Evolutionary conservation across 2,329 filamentous ascomycete species (phyloP).

Genomic region (Trichoderma lentiforme): DNA sequence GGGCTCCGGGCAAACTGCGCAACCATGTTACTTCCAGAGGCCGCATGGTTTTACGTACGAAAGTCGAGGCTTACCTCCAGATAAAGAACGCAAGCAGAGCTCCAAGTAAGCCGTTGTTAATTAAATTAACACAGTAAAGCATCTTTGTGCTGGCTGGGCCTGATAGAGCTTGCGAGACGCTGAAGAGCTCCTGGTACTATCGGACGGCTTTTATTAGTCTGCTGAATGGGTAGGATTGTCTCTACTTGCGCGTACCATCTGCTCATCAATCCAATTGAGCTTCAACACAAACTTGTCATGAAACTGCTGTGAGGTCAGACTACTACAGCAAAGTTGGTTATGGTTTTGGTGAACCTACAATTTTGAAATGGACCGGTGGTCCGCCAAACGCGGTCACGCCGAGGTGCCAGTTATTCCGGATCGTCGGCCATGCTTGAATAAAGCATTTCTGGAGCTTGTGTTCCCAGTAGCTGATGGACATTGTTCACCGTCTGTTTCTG

Average conservation of each 20-base stretch:
- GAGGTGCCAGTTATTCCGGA: conserved; percentile 40
- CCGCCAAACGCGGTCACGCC: conserved; percentile 66
- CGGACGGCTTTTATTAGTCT: not conserved
- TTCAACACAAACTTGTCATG: not conserved
- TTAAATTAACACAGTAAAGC: conserved; percentile 63
- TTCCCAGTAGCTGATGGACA: not conserved
- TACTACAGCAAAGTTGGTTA: not conserved
- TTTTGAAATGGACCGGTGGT: conserved; percentile 59
- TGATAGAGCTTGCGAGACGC: conserved; percentile 64
- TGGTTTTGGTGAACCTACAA: not conserved
- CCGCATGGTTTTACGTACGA: not conserved
- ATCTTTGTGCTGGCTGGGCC: conserved; percentile 71
- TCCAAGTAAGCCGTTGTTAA: conserved; percentile 57
- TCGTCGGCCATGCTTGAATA: not conserved
- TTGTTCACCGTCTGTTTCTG: not conserved
- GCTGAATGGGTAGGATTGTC: not conserved
- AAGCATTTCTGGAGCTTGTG: not conserved
- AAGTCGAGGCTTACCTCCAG: not conserved
- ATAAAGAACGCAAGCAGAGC: not conserved
- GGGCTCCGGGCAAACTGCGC: not conserved
- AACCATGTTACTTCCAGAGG: not conserved
- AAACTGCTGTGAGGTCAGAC: not conserved
- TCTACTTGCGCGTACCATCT: not conserved
- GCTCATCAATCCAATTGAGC: not conserved
- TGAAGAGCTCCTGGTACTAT: conserved; percentile 28